Base-by-base conservation (phyloP, 2,329 filamentous ascomycete genomes). In the Grosmannia penicillata region DNA sequence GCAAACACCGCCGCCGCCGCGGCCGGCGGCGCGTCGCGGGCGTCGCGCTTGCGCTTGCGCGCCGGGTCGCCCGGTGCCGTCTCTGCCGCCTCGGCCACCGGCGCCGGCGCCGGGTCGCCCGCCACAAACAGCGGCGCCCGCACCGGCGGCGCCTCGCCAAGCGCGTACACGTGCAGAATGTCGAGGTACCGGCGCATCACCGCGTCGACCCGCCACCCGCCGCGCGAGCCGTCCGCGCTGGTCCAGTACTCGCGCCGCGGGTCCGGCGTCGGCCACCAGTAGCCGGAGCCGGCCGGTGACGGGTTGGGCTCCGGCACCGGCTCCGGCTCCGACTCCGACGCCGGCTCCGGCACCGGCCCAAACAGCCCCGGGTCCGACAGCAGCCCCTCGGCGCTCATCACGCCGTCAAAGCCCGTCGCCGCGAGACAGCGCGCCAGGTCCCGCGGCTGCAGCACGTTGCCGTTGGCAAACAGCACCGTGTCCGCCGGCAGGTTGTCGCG, bases 321-420 rank as follows among this genome's bases (percentile, higher is more conserved):
- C 23, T 15, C 15, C 11, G 24, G 5, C 10, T 11, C 27, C 21
- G 6, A 26, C 10, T n/a, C 8, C n/a, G 13, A 4, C 8, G 22
- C 2, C 0, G 63, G 51, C 0, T 70, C 55, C 0, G 85, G 85
- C 14, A 75, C 66, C 24, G 65, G 60, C 13, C 79, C 75, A 53
- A 98, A 98, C 31, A 98, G 80, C 3, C 75, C 77, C 0, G 91
- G 91, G 53, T 98, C 85, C 52, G 85, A 89, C 1, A 98, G 68
- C 53, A 95, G 94, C 0, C 86, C 91, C 59, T 98, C 91, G 6
- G 91, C 91, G 48, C 81, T 89, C 91, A 98, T 96, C 37, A 98
- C 75, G 15, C 72, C 91, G 56, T 98, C 91, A 2, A 79, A 89
- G 1, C 87, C 86, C 1, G 91, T 98, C 5, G 69, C 83, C 36